These are phyloP conservation scores for Aspergillus viridinutans DNA, from an alignment of 2,329 filamentous ascomycete genomes.

Conservation along the genomic window DNA sequence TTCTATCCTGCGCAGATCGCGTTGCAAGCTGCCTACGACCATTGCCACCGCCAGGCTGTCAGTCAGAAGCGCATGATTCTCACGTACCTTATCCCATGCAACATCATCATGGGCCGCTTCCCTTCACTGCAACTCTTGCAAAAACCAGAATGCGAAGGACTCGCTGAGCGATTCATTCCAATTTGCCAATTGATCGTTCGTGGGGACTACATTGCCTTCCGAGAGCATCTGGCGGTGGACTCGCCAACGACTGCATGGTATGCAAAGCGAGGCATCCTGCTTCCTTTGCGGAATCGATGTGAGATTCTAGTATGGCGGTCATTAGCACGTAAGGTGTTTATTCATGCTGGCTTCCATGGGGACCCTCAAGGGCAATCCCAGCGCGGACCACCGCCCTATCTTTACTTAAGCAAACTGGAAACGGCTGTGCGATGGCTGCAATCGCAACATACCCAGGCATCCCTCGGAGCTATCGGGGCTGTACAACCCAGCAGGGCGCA, in stretches of 20 bases:
- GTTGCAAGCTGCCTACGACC: constrained; percentile 73
- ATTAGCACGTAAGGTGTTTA: constrained; percentile 71
- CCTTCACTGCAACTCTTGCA: constrained; percentile 64
- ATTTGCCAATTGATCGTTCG: constrained; percentile 67
- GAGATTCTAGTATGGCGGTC: constrained; percentile 82
- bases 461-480: constrained; percentile 2
- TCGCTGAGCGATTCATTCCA: constrained; percentile 65
- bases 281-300: constrained; percentile 71
- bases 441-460: constrained; percentile 18
- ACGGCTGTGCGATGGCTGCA: constrained; percentile 63
- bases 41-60: constrained; percentile 57
- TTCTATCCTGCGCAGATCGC: constrained; percentile 72
- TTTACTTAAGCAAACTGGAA: constrained; percentile 68
- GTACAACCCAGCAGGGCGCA: neutral
- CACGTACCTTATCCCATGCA: constrained; percentile 75
- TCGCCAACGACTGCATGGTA: constrained; percentile 65
- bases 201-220: constrained; percentile 72
- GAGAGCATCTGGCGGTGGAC: constrained; percentile 58
- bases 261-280: constrained; percentile 67
- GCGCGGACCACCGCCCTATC: constrained; percentile 61
- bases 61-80: constrained; percentile 76
- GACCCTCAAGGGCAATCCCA: constrained; percentile 35
- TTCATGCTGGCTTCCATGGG: constrained; percentile 71
- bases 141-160: constrained; percentile 63
- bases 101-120: constrained; percentile 79